Percentiles rank a stretch among this genome's conserved stretches.
Evolutionary conservation across 2,329 filamentous ascomycete genomes (phyloP).

Genomic region (Aspergillus puulaauensis): DNA sequence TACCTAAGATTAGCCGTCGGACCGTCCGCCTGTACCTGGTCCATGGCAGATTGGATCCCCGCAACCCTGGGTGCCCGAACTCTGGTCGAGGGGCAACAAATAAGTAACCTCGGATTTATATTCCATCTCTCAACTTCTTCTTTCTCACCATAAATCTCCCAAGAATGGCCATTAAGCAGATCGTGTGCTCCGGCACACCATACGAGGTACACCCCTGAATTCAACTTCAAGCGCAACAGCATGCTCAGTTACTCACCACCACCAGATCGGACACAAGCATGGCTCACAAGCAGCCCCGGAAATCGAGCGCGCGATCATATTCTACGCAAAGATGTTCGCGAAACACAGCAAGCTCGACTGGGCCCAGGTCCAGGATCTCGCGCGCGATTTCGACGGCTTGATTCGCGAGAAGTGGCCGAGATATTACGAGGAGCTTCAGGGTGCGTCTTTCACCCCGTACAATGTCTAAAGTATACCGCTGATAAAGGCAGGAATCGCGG

Average conservation of each 20-base stretch:
- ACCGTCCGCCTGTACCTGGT: too few relatives aligned
- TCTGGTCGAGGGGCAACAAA: too few relatives aligned
- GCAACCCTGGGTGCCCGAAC: too few relatives aligned
- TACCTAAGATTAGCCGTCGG: too few relatives aligned
- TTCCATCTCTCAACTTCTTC: neutral
- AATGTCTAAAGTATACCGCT: too few relatives aligned
- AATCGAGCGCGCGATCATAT: neutral
- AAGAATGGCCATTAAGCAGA: conserved; percentile 1
- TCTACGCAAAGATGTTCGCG: conserved; percentile 5
- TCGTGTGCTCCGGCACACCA: conserved; percentile 9
- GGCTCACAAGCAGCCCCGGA: neutral
- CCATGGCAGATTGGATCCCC: too few relatives aligned
- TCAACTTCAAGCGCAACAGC: too few relatives aligned
- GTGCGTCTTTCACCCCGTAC: neutral
- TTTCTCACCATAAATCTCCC: neutral
- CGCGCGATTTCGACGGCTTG: conserved; percentile 41
- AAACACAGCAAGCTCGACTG: conserved; percentile 42
- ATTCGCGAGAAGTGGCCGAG: conserved; percentile 35
- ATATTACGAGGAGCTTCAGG: conserved; percentile 34
- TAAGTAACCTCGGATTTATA: neutral
- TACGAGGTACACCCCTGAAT: neutral
- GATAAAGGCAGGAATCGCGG: conserved; percentile 15
- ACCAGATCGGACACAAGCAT: conserved; percentile 1
- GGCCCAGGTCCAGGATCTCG: conserved; percentile 46
- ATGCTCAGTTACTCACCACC: neutral